Evolutionary conservation across 768 basidiomycete genomes (phyloP).

Genomic region (Plicaturopsis crispa): DNA sequence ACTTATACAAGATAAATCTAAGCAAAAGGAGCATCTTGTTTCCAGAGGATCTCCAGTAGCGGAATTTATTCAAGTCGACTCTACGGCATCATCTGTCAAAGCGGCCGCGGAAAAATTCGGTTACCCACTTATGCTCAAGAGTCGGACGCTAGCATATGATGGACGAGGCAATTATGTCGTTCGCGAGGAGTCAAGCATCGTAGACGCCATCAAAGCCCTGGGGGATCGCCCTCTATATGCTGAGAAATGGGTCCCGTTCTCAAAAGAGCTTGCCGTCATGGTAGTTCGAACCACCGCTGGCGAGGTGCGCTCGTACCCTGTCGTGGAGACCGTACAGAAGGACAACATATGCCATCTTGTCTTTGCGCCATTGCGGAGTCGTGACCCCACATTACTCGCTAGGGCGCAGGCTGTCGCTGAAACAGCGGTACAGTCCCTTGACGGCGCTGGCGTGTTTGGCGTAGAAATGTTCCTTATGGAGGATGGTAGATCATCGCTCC

Average conservation of each 20-base stretch:
- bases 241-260: slow-evolving; percentile 88
- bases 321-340: slow-evolving; percentile 92
- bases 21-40: slow-evolving; percentile 64
- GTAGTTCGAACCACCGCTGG: slow-evolving; percentile 78
- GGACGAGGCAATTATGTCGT: slow-evolving; percentile 89
- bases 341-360: slow-evolving; percentile 92
- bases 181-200: slow-evolving; percentile 42
- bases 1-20: slow-evolving; percentile 72
- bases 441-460: slow-evolving; percentile 92
- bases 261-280: slow-evolving; percentile 92
- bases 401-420: slow-evolving; percentile 74
- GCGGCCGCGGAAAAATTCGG: slow-evolving; percentile 56
- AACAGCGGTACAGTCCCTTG: slow-evolving; percentile 65
- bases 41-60: slow-evolving; percentile 44
- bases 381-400: slow-evolving; percentile 42
- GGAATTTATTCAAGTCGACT: slow-evolving; percentile 54
- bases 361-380: slow-evolving; percentile 73
- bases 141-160: slow-evolving; percentile 91
- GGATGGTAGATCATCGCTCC: slow-evolving; percentile 47
- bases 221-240: slow-evolving; percentile 78
- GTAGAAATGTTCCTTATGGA: slow-evolving; percentile 96
- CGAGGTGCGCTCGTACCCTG: slow-evolving; percentile 77
- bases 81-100: slow-evolving; percentile 41
- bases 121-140: slow-evolving; percentile 92
- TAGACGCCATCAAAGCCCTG: slow-evolving; percentile 45